Conservation (phyloP, 1,284 basidiomycete species). For the Papiliotrema terrestris region DNA sequence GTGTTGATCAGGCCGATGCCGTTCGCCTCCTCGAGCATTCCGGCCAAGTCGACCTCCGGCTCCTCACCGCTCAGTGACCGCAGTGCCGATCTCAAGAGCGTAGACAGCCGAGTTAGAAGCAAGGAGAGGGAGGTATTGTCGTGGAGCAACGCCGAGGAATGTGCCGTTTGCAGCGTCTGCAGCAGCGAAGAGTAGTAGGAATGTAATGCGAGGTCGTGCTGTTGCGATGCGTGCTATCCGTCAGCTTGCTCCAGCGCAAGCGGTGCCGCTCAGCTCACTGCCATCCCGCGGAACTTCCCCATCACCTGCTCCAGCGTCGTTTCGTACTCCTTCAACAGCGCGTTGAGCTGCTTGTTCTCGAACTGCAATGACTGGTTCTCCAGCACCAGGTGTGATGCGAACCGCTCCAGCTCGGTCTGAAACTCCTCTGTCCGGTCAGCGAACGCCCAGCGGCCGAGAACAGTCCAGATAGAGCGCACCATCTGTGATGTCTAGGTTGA, state of each 20-base stretch:
- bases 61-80: slow-evolving; percentile 69
- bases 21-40: neutral
- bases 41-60: slow-evolving; percentile 23
- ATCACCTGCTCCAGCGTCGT: slow-evolving; percentile 92
- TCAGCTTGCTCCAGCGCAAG: neutral
- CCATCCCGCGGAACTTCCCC: slow-evolving; percentile 89
- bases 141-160: slow-evolving; percentile 59
- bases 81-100: slow-evolving; percentile 66
- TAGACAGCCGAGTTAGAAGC: slow-evolving; percentile 68
- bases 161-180: slow-evolving; percentile 65
- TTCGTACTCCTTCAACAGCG: slow-evolving; percentile 90
- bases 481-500: slow-evolving; percentile 91
- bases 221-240: slow-evolving; percentile 76
- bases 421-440: slow-evolving; percentile 66
- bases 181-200: slow-evolving; percentile 88
- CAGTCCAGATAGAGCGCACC: slow-evolving; percentile 51
- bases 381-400: slow-evolving; percentile 82
- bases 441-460: neutral
- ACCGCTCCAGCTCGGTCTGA: slow-evolving; percentile 85
- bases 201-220: slow-evolving; percentile 82
- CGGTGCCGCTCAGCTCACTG: slow-evolving; percentile 57
- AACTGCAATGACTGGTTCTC: slow-evolving; percentile 90
- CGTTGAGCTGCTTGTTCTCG: slow-evolving; percentile 89
- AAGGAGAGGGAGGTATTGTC: slow-evolving; percentile 61
- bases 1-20: neutral